Conservation (phyloP, 129 eudicot genomes). For the Flaveria trinervia region DNA sequence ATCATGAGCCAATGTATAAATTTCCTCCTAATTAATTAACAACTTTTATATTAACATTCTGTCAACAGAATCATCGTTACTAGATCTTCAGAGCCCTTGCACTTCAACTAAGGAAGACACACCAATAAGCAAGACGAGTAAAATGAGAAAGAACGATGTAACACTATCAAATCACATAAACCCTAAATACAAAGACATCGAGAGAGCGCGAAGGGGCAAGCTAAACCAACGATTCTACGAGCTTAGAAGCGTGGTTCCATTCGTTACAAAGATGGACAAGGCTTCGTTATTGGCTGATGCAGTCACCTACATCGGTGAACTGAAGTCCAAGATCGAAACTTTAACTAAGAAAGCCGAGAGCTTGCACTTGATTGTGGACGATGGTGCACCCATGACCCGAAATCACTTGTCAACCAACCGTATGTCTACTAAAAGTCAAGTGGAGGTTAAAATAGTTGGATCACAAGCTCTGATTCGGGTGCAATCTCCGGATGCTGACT, state of each 20-base stretch:
- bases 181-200: constrained; percentile 27
- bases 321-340: constrained; percentile 36
- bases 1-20: no score
- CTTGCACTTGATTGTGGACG: constrained; percentile 3
- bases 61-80: background rate
- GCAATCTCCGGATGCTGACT: constrained; percentile 35
- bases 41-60: background rate
- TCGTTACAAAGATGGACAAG: constrained; percentile 64
- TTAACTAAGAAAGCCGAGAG: constrained; percentile 31
- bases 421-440: constrained; percentile 9
- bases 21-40: no score
- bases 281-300: constrained; percentile 64
- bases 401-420: background rate
- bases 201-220: constrained; percentile 58
- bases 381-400: background rate
- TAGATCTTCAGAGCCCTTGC: background rate
- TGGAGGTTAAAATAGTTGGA: constrained; percentile 47
- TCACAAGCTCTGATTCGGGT: constrained; percentile 51
- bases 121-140: constrained; percentile 15
- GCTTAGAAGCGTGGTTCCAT: constrained; percentile 59
- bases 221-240: constrained; percentile 54
- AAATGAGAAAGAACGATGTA: background rate
- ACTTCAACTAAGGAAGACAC: constrained; percentile 28
- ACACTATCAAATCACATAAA: background rate
- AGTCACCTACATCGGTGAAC: constrained; percentile 53